Evolutionary conservation across 352 stramenopile genomes (phyloP).

Genomic region (Pythium oligandrum): DNA sequence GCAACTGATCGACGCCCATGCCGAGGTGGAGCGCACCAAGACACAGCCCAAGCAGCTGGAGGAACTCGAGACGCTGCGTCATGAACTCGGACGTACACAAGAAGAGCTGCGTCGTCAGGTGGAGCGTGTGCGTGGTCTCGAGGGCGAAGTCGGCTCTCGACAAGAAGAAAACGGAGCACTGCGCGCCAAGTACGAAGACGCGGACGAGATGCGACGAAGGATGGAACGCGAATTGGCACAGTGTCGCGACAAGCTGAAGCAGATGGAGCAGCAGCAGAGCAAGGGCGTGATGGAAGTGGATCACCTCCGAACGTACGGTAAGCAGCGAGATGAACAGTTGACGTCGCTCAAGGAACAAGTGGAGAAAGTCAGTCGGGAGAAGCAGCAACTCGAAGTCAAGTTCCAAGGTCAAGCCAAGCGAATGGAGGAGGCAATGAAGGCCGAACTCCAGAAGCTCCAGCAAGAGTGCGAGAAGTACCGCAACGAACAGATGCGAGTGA

Average conservation of each 20-base stretch:
- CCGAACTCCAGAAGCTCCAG: conserved; percentile 42
- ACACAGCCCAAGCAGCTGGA: conserved; percentile 18
- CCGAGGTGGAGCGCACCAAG: conserved; percentile 21
- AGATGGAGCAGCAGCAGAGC: conserved; percentile 34
- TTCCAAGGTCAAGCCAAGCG: conserved; percentile 45
- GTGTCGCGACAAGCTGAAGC: conserved; percentile 20
- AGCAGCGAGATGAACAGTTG: conserved; percentile 47
- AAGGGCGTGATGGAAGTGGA: conserved; percentile 34
- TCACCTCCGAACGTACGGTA: conserved; percentile 32
- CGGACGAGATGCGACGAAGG: conserved; percentile 17
- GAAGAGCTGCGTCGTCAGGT: conserved; percentile 27
- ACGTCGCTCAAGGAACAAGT: conserved; percentile 26
- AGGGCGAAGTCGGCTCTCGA: conserved; percentile 28
- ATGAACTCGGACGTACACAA: conserved; percentile 27
- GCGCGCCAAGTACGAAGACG: conserved; percentile 30
- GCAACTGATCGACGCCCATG: conserved; percentile 14
- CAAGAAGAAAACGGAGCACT: conserved; percentile 25
- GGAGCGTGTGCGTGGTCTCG: conserved; percentile 28
- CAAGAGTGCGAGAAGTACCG: conserved; percentile 56
- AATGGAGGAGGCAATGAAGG: conserved; percentile 60
- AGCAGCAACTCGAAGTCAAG: conserved; percentile 32
- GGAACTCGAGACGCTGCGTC: conserved; percentile 30
- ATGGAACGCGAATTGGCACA: conserved; percentile 28
- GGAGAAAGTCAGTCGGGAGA: conserved; percentile 38
- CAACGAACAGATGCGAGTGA: conserved; percentile 35